Evolutionary conservation across 1,284 basidiomycete genomes (phyloP).

Genomic region (Fomes fomentarius): DNA sequence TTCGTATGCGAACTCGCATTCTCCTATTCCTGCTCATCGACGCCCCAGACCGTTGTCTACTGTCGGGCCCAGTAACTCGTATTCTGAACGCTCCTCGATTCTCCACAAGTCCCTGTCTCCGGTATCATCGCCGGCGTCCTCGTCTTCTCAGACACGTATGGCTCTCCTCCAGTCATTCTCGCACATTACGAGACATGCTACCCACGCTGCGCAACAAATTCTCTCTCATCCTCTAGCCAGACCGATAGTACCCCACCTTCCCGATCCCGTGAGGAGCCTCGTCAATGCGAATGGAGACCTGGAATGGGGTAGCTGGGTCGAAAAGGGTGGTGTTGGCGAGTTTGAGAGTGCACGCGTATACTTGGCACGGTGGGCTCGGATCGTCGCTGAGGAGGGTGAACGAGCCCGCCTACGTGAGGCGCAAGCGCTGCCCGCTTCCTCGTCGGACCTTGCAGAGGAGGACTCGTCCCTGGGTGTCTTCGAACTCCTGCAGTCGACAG

Average conservation of each 20-base stretch:
- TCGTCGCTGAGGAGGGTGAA: constrained; percentile 96
- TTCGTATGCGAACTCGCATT: constrained; percentile 74
- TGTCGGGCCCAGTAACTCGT: constrained; percentile 49
- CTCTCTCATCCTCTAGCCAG: constrained; percentile 93
- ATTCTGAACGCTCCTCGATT: constrained; percentile 72
- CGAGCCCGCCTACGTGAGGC: constrained; percentile 80
- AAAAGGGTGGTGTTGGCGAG: constrained; percentile 86
- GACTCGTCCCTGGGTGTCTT: constrained; percentile 84
- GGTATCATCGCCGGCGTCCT: constrained; percentile 43
- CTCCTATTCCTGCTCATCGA: constrained; percentile 82
- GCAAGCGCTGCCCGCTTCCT: constrained; percentile 57
- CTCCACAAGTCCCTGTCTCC: constrained; percentile 72
- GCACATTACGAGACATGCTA: constrained; percentile 86
- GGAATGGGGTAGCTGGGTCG: constrained; percentile 86
- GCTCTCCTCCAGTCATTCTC: constrained; percentile 86
- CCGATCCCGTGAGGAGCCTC: constrained; percentile 86
- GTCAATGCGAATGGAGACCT: constrained; percentile 85
- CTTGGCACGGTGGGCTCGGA: constrained; percentile 94
- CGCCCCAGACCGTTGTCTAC: constrained; percentile 68
- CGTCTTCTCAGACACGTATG: constrained; percentile 68
- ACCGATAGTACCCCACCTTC: constrained; percentile 92
- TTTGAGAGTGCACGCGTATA: constrained; percentile 97
- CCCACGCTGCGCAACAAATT: constrained; percentile 89
- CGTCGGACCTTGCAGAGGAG: constrained; percentile 60
- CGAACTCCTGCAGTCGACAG: constrained; percentile 79